Percentiles rank a stretch among this genome's conserved stretches.
Evolutionary conservation across 768 basidiomycete genomes (phyloP).

Genomic region (Leccinum fibrillosum): DNA sequence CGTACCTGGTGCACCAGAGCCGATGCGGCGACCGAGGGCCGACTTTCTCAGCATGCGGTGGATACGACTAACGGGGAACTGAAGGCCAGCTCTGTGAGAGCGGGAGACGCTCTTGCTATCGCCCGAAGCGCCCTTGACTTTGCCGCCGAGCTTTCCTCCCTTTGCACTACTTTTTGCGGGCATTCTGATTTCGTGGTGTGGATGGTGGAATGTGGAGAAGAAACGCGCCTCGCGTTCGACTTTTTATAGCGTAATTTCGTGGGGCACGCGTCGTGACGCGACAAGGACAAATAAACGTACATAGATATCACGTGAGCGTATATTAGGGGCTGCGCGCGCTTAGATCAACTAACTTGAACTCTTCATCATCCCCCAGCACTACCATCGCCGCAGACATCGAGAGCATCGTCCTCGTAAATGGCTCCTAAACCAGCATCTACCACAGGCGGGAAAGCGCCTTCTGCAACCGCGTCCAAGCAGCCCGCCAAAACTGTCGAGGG

Average conservation of each 20-base stretch:
- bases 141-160: slow-evolving; percentile 46
- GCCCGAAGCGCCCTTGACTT: slow-evolving; percentile 42
- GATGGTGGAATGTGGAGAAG: not conserved
- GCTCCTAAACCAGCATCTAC: slow-evolving; percentile 67
- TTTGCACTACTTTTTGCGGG: slow-evolving; percentile 29
- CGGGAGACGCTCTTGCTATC: slow-evolving; percentile 56
- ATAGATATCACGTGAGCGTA: slow-evolving; percentile 31
- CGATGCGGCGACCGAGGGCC: slow-evolving; percentile 84
- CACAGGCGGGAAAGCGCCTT: slow-evolving; percentile 63
- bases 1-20: slow-evolving; percentile 80
- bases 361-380: slow-evolving; percentile 11
- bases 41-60: slow-evolving; percentile 86
- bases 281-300: slow-evolving; percentile 25
- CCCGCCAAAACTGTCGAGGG: slow-evolving; percentile 54
- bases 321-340: slow-evolving; percentile 32
- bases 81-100: slow-evolving; percentile 73
- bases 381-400: not conserved
- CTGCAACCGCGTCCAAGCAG: slow-evolving; percentile 55
- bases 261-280: slow-evolving; percentile 41
- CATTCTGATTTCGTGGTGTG: slow-evolving; percentile 13
- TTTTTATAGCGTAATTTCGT: slow-evolving; percentile 22
- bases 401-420: slow-evolving; percentile 29
- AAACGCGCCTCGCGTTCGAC: not conserved
- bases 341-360: slow-evolving; percentile 5
- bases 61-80: slow-evolving; percentile 90